Conservation (phyloP, 2,329 filamentous ascomycete genomes). For the Didymella pinodella region DNA sequence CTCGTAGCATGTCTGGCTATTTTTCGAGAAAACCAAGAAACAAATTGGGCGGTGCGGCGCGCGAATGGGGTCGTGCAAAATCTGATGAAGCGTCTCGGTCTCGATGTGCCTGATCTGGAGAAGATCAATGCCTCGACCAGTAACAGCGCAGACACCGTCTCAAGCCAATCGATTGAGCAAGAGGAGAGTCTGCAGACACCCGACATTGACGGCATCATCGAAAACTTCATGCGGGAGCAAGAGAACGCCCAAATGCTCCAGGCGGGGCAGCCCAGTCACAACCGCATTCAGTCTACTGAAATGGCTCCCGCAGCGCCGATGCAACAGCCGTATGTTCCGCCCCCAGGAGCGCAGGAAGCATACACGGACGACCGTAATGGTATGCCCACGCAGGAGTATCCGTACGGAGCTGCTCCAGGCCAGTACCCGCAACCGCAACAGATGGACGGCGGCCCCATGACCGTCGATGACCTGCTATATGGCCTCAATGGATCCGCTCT, state of each 20-base stretch:
- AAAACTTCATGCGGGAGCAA: constrained; percentile 52
- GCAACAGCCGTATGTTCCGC: not conserved
- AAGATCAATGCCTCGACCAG: constrained; percentile 14
- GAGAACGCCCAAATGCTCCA: constrained; percentile 18
- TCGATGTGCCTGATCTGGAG: constrained; percentile 16
- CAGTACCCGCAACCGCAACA: constrained; percentile 2
- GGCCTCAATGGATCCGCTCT: constrained; percentile 37
- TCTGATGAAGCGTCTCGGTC: constrained; percentile 55
- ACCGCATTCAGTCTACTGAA: not conserved
- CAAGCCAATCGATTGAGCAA: constrained; percentile 20
- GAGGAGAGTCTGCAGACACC: constrained; percentile 40
- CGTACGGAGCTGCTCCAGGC: not conserved
- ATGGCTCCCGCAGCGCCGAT: not conserved
- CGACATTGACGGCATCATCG: constrained; percentile 54
- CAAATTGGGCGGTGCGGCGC: constrained; percentile 59
- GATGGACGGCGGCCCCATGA: constrained; percentile 18
- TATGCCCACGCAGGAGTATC: not conserved
- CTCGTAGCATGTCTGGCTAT: constrained; percentile 57
- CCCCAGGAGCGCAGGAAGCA: not conserved
- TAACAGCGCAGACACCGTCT: constrained; percentile 5
- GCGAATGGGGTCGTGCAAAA: constrained; percentile 56
- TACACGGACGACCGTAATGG: not conserved
- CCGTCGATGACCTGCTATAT: constrained; percentile 36
- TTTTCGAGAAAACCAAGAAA: constrained; percentile 60
- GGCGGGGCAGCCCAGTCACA: not conserved